Evolutionary conservation across 306 rosid species (phyloP), one percentile per base, ranked within the genome.

Genomic region (Begonia masoniana): DNA sequence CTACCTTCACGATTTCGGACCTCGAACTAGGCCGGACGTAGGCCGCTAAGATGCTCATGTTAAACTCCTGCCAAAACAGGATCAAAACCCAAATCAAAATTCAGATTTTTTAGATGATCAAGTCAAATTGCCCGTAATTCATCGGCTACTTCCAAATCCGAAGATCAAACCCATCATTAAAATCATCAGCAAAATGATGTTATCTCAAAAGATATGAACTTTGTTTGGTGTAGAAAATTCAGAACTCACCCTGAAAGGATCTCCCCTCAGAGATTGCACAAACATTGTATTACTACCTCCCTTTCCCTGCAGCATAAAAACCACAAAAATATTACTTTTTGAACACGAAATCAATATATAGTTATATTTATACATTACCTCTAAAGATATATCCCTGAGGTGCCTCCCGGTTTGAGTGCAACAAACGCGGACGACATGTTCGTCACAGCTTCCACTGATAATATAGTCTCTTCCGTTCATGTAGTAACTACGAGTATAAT

Each of bases 201-300:
- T 21, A 21, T 21, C 24, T 21, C 24, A 21, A 3, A 21, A 21
- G 24, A 21, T 21, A 21, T 2, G 1, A 31, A 31, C 39, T 47
- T 47, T 47, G 50, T 47, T 13, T 47, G 50, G 19, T 46, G 14
- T 11, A 10, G 14, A 46, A 46, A 6, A 46, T 46, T 24, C 50
- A 60, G 55, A 78, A 66, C 87, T 72, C 72, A 85, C 92, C 66
- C 84, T 71, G 68, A 77, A 79, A 58, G 92, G 95, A 79, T 85
- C 92, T n/a, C 85, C 92, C 75, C 95, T 82, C 82, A 85, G 65
- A 75, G 95, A 85, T 71, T 79, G 87, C 65, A 85, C 95, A 73
- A 72, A 85, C 85, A 85, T 80, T 52, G 85, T 77, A 66, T 75
- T 77, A 57, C 81, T 82, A 16, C 65, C 64, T 60, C 70, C 71